Conservation (phyloP, 2,329 filamentous ascomycete genomes). For the Furcasterigmium sp. region DNA sequence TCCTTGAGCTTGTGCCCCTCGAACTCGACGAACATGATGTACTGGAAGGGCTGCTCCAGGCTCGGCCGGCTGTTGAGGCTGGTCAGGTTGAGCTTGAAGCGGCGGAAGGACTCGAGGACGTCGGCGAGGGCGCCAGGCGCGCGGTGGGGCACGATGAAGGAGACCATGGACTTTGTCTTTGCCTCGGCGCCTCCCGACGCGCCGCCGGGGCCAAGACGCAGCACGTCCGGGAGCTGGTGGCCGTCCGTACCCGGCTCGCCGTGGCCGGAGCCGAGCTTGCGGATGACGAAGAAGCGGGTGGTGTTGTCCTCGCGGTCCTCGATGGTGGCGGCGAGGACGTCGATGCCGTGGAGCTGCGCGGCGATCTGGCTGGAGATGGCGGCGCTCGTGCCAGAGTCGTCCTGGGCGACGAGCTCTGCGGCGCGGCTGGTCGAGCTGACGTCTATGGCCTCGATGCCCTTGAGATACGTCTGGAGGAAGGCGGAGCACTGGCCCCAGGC, state of each 20-base stretch:
- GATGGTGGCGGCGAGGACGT: conserved; percentile 63
- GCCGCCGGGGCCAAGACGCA: background rate
- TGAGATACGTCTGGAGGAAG: conserved; percentile 68
- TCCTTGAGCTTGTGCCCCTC: conserved; percentile 54
- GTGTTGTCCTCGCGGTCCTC: conserved; percentile 72
- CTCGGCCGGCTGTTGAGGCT: conserved; percentile 86
- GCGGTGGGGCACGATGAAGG: conserved; percentile 76
- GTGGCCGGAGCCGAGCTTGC: conserved; percentile 23
- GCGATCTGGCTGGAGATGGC: conserved; percentile 77
- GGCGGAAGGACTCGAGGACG: conserved; percentile 73
- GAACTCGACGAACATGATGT: conserved; percentile 93
- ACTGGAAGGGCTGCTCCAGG: conserved; percentile 72
- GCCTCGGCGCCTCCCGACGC: background rate
- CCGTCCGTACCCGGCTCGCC: background rate
- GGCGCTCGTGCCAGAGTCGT: conserved; percentile 55
- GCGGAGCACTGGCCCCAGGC: conserved; percentile 85
- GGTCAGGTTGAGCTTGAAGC: conserved; percentile 72
- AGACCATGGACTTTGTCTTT: conserved; percentile 66
- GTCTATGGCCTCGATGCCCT: conserved; percentile 73
- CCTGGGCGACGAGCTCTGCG: conserved; percentile 67
- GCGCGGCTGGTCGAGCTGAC: conserved; percentile 81
- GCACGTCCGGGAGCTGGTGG: background rate
- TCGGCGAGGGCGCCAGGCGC: conserved; percentile 78
- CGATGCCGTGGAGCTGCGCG: conserved; percentile 60
- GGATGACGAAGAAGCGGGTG: conserved; percentile 72